Evolutionary conservation across 1,139 yeast species (phyloP).

Genomic region (Nematodospora anomalae): DNA sequence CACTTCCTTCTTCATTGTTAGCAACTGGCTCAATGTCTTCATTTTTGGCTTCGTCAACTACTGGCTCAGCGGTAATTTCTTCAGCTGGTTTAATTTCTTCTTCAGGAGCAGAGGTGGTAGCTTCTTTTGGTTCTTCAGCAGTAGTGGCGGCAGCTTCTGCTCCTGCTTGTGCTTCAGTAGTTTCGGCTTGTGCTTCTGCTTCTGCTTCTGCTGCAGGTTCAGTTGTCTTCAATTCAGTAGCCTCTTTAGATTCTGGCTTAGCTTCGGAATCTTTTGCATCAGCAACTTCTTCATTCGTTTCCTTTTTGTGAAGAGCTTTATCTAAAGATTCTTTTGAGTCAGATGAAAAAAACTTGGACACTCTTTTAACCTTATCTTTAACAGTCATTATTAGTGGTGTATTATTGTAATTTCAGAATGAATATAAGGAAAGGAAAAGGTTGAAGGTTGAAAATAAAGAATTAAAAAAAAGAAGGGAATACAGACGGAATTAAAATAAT

Average conservation of each 20-base stretch:
- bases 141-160: constrained; percentile 15
- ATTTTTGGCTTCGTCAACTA: constrained; percentile 14
- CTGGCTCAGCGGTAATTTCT: constrained; percentile 14
- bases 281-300: constrained; percentile 15
- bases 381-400: constrained; percentile 37
- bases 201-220: constrained; percentile 13
- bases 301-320: constrained; percentile 6
- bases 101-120: constrained; percentile 14
- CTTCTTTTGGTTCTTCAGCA: constrained; percentile 17
- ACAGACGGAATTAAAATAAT: too few relatives aligned
- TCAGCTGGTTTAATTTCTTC: constrained; percentile 12
- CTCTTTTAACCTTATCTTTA: constrained; percentile 48
- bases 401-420: neutral
- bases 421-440: neutral
- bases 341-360: constrained; percentile 39
- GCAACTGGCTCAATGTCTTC: constrained; percentile 13
- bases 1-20: constrained; percentile 2
- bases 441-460: neutral
- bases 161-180: constrained; percentile 10
- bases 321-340: constrained; percentile 21
- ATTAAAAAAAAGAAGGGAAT: constrained; percentile 2
- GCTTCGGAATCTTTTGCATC: constrained; percentile 9
- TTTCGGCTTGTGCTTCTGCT: constrained; percentile 12
- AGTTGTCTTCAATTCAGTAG: constrained; percentile 11
- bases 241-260: constrained; percentile 14